Base-by-base conservation (phyloP, 768 basidiomycete species). In the Suillus sp. region DNA sequence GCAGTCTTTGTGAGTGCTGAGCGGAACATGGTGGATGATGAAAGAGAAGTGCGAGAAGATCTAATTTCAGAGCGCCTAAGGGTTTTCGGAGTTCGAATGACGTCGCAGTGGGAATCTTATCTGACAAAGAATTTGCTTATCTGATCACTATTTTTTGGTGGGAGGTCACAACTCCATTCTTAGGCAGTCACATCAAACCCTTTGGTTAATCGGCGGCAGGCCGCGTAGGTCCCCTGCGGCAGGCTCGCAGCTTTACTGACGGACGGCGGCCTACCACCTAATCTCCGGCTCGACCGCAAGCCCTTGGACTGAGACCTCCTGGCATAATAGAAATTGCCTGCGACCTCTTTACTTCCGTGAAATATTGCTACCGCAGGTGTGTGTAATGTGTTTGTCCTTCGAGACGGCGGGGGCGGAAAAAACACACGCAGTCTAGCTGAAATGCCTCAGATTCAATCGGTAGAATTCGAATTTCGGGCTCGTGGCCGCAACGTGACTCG, bases 1-100 rank as follows among this genome's bases (percentile, higher is more conserved):
- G 85, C 66, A 54, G 86, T 72, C 68, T 80, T 85, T 69, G 83
- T 72, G 67, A 89, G 65, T 27, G 83, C 78, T 75, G 87, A 83
- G 78, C 86, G 86, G 73, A 91, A 87, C 90, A 92, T 92, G 80
- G 78, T 80, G 79, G 81, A 59, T 50, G 55, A 61, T 72, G 70
- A 43, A 71, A 77, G 69, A 56, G 53, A 61, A 47, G n/a, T 37
- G 54, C 27, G 51, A 64, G 51, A 40, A 40, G 56, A 45, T 22
- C 32, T 40, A 58, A 58, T 59, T 63, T 20, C 50, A 45, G 40
- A 25, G 22, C 47, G 42, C 34, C 42, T 57, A 48, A 47, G 59
- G 59, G 25, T 32, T 43, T 51, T 67, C 66, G 66, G 66, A 67
- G 66, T 56, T 37, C 45, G 16, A 65, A 67, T 62, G 62, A 51